Base-by-base conservation (phyloP, 2,329 filamentous ascomycete species). In the Fonsecaea erecta region DNA sequence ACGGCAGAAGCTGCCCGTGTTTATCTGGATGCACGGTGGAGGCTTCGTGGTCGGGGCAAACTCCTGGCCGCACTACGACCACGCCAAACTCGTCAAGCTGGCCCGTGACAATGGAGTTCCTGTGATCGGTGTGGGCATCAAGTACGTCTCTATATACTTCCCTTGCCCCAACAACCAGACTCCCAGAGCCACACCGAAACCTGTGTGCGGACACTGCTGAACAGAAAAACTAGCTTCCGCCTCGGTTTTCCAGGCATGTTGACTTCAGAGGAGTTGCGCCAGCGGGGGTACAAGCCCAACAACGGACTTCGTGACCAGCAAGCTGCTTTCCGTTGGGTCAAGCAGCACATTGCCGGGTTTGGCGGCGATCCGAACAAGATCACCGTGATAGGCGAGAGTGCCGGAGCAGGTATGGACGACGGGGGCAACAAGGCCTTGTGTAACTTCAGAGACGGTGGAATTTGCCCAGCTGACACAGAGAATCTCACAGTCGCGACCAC, bases 1-100 rank as follows among this genome's bases (percentile, higher is more conserved):
- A 0, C 74, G 70, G 0, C 70, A 69, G 0, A 84, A 84, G 40
- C 86, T 84, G 83, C 85, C 85, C 1, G 79, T 83, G 7, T 80
- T 84, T 72, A 70, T 87, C 2, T 88, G 85, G 73, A 84, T 81
- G 68, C 85, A 87, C 69, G 85, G 85, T 3, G 85, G 85, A 0
- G 85, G 84, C 3, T 87, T 84, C 83, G 83, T 86, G 1, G 68
- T 86, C 40, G 85, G 84, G 2, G 81, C 81, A 2, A 82, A 79
- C 48, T 83, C 78, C 51, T 86, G 82, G 77, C 84, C 83, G 0
- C 81, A 85, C 40, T 84, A 82, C 67, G 80, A 85, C 65, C 73
- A 80, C 21, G 73, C 74, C 4, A 73, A 77, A 0, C 66, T 86
- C 4, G 81, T 84, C 3, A 77, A 78, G 65, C 68, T 83, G 4